phyloP scores from a whole-genome alignment of 2,329 filamentous ascomycete genomes.

The Penicillium concentricum region DNA sequence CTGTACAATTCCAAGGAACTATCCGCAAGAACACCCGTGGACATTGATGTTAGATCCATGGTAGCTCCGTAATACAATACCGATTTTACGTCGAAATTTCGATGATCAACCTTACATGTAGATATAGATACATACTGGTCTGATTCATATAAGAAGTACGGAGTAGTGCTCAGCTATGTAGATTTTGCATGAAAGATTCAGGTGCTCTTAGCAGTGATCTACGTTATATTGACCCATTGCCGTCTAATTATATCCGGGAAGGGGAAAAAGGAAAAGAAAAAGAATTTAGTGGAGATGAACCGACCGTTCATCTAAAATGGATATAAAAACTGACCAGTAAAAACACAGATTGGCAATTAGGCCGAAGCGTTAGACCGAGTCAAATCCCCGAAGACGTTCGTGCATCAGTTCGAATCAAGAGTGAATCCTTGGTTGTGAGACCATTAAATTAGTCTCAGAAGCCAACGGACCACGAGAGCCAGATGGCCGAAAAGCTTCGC shows the following conservation, averaged over 20 bases:
- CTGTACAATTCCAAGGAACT: not conserved
- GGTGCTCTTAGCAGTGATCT: not conserved
- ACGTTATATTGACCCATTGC: not conserved
- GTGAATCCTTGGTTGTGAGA: constrained; percentile 5
- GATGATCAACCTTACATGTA: not conserved
- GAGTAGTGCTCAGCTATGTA: not conserved
- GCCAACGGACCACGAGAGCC: not conserved
- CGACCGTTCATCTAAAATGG: not conserved
- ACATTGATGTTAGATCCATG: not conserved
- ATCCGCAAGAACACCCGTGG: not conserved
- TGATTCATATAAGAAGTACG: not conserved
- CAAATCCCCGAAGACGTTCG: not conserved
- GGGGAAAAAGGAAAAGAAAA: not conserved
- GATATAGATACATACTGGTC: too few relatives aligned
- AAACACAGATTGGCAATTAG: not conserved
- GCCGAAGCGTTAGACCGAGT: not conserved
- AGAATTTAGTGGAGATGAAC: not conserved
- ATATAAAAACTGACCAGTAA: not conserved
- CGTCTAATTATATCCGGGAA: not conserved
- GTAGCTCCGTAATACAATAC: not conserved
- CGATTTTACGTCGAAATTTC: not conserved
- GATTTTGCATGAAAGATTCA: not conserved
- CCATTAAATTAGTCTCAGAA: not conserved
- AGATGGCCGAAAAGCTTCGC: constrained; percentile 1
- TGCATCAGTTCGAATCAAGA: constrained; percentile 10